Percentiles rank a stretch among this genome's conserved stretches.
These are phyloP conservation scores for Penicillium paradoxum DNA, from an alignment of 495 filamentous ascomycete species.

Conservation along the genomic window DNA sequence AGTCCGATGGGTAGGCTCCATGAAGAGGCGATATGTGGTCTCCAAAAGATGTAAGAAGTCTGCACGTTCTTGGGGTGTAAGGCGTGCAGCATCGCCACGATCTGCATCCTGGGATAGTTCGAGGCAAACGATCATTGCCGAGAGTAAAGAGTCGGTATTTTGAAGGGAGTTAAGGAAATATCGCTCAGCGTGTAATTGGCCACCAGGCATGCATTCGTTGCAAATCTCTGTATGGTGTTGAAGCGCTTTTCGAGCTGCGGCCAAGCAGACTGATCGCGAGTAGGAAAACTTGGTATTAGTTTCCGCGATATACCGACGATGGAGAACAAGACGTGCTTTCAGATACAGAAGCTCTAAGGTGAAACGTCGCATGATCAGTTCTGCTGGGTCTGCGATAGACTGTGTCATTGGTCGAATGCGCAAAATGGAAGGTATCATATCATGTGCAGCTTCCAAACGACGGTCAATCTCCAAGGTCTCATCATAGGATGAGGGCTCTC, in stretches of 20 bases:
- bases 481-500: constrained; percentile 59
- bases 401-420: constrained; percentile 65
- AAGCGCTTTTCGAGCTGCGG: constrained; percentile 71
- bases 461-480: constrained; percentile 73
- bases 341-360: constrained; percentile 77
- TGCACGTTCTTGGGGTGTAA: constrained; percentile 30
- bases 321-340: constrained; percentile 76
- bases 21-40: constrained; percentile 65
- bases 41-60: constrained; percentile 69
- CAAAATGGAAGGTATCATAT: constrained; percentile 63
- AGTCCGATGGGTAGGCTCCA: constrained; percentile 57
- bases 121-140: constrained; percentile 81
- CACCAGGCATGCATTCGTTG: constrained; percentile 66
- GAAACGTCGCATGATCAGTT: constrained; percentile 76
- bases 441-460: constrained; percentile 62
- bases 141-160: constrained; percentile 77
- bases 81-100: background rate
- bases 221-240: constrained; percentile 71
- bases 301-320: constrained; percentile 73
- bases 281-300: constrained; percentile 70
- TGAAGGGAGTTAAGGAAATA: constrained; percentile 77
- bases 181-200: constrained; percentile 64
- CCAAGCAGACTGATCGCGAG: constrained; percentile 76
- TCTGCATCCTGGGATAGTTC: constrained; percentile 50
- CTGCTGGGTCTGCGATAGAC: constrained; percentile 66